Evolutionary conservation across 1,284 basidiomycete species (phyloP).

Genomic region (Tilletia walkeri): DNA sequence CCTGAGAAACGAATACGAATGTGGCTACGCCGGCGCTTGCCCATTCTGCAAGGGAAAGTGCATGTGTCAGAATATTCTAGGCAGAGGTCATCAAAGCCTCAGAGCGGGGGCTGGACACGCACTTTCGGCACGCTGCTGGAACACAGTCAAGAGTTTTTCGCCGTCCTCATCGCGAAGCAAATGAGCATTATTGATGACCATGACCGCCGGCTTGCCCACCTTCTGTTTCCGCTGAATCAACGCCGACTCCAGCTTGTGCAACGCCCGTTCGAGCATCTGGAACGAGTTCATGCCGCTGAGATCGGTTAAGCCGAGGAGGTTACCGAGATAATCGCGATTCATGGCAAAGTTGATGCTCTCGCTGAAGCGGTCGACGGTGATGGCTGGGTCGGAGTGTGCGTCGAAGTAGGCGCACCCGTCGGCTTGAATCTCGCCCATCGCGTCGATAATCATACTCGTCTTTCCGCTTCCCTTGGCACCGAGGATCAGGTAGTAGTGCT

Average conservation of each 20-base stretch:
- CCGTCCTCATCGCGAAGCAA: slow-evolving; percentile 47
- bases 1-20: slow-evolving; percentile 44
- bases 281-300: slow-evolving; percentile 44
- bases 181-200: slow-evolving; percentile 50
- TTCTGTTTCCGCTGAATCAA: slow-evolving; percentile 37
- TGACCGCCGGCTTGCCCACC: slow-evolving; percentile 45
- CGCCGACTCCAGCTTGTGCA: slow-evolving; percentile 50
- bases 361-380: slow-evolving; percentile 48
- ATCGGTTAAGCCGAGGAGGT: slow-evolving; percentile 46
- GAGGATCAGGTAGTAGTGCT: slow-evolving; percentile 14
- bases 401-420: slow-evolving; percentile 52
- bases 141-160: slow-evolving; percentile 40
- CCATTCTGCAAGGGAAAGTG: slow-evolving; percentile 33
- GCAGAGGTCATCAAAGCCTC: not conserved
- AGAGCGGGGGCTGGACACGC: not conserved
- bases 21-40: slow-evolving; percentile 44
- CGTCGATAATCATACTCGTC: slow-evolving; percentile 45
- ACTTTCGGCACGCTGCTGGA: slow-evolving; percentile 49
- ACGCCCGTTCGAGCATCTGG: slow-evolving; percentile 42
- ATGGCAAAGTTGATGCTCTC: slow-evolving; percentile 49
- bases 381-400: slow-evolving; percentile 39
- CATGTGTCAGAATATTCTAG: not conserved
- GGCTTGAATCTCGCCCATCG: slow-evolving; percentile 42
- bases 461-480: slow-evolving; percentile 37
- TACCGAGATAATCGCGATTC: slow-evolving; percentile 50